These are phyloP conservation scores for Fusarium annulatum DNA, from an alignment of 2,329 filamentous ascomycete genomes.

Conservation along the genomic window DNA sequence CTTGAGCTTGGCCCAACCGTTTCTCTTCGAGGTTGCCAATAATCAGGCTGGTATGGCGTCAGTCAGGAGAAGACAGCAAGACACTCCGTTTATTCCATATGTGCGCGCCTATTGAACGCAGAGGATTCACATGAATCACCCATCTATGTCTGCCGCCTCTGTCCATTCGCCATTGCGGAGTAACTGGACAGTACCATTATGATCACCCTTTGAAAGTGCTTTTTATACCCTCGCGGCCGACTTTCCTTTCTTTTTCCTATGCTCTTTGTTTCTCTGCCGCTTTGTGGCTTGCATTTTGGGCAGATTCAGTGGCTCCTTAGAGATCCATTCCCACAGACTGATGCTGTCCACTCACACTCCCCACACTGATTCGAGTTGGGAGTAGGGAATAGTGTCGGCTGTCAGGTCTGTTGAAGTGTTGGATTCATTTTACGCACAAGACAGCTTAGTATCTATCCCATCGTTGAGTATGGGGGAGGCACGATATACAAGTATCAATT, in stretches of 20 bases:
- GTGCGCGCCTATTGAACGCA: background rate
- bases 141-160: background rate
- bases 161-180: background rate
- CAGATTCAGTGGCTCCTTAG: conserved; percentile 30
- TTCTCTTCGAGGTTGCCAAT: conserved; percentile 23
- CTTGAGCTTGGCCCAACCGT: conserved; percentile 22
- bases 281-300: conserved; percentile 23
- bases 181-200: background rate
- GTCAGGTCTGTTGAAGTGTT: background rate
- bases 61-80: background rate
- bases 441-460: background rate
- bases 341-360: conserved; percentile 30
- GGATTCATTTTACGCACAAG: conserved; percentile 26
- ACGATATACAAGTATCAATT: background rate
- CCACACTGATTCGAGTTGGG: conserved; percentile 12
- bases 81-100: conserved; percentile 13
- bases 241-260: conserved; percentile 12
- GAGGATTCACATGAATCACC: background rate
- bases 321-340: conserved; percentile 33
- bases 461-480: background rate
- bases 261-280: conserved; percentile 7
- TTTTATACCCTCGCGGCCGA: background rate
- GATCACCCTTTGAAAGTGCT: background rate
- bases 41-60: background rate
- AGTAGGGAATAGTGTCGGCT: conserved; percentile 4